Conservation (phyloP, 2,329 filamentous ascomycete species). For the Septoria petroselini region DNA sequence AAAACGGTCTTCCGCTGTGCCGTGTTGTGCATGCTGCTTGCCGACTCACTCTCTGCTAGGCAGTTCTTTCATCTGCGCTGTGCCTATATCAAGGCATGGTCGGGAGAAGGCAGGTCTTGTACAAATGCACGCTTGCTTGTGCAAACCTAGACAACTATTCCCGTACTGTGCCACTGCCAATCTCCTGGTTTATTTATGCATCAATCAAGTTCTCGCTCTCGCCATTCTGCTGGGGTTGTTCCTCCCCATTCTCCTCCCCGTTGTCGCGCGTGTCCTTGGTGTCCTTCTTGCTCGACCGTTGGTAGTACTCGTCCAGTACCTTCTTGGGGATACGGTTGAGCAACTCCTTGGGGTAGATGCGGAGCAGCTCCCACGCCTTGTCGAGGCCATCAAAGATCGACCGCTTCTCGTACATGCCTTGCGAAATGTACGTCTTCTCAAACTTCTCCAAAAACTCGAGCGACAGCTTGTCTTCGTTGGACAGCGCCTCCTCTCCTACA, state of each 20-base stretch:
- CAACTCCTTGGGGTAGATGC: conserved; percentile 96
- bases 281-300: conserved; percentile 44
- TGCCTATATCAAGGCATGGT: background rate
- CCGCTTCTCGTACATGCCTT: conserved; percentile 88
- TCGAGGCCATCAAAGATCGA: conserved; percentile 92
- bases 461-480: conserved; percentile 92
- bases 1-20: background rate
- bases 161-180: conserved; percentile 1
- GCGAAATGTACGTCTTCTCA: conserved; percentile 88
- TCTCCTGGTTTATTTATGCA: conserved; percentile 15
- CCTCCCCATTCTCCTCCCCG: conserved; percentile 32
- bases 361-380: conserved; percentile 90
- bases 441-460: conserved; percentile 99
- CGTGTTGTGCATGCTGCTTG: background rate
- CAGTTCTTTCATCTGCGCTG: conserved; percentile 10
- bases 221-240: conserved; percentile 34
- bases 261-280: conserved; percentile 48
- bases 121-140: conserved; percentile 1
- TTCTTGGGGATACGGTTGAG: conserved; percentile 73
- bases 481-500: conserved; percentile 95
- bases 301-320: conserved; percentile 53
- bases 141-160: background rate
- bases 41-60: background rate
- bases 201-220: conserved; percentile 31
- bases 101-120: conserved; percentile 4